Evolutionary conservation across 164 flowering plant genomes (phyloP).

Genomic region (Cinnamomum micranthum): DNA sequence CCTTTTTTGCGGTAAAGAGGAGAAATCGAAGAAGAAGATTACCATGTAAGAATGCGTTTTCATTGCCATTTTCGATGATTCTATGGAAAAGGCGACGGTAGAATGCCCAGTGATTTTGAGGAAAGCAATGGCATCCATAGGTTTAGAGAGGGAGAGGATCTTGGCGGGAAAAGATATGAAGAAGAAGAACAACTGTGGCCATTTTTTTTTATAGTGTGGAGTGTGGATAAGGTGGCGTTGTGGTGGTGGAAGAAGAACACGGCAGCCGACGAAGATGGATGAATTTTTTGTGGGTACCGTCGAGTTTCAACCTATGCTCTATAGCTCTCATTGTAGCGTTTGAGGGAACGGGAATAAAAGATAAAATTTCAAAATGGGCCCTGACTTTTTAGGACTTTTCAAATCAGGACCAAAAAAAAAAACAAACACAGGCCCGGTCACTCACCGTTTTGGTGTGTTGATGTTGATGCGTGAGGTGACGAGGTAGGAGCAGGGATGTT

Average conservation of each 20-base stretch:
- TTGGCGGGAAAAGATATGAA: neutral
- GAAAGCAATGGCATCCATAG: conserved; percentile 13
- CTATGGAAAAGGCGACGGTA: conserved; percentile 13
- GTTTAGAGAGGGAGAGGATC: neutral
- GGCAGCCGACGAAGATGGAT: neutral
- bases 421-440: too few relatives aligned
- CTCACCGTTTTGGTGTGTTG: too few relatives aligned
- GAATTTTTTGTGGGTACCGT: too few relatives aligned
- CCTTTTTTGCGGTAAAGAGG: neutral
- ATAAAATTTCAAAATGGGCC: too few relatives aligned
- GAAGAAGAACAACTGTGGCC: neutral
- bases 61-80: conserved; percentile 17
- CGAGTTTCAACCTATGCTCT: too few relatives aligned
- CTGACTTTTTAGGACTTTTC: too few relatives aligned
- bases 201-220: neutral
- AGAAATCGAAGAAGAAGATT: neutral
- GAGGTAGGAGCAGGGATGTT: too few relatives aligned
- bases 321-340: too few relatives aligned
- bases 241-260: neutral
- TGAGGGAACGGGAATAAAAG: too few relatives aligned
- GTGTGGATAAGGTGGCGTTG: neutral
- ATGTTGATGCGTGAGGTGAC: too few relatives aligned
- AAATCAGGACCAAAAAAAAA: too few relatives aligned
- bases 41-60: conserved; percentile 16
- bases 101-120: conserved; percentile 28